phyloP scores from a whole-genome alignment of 192 early-diverging fungal species.

The Rhizoclosmatium sp. region DNA sequence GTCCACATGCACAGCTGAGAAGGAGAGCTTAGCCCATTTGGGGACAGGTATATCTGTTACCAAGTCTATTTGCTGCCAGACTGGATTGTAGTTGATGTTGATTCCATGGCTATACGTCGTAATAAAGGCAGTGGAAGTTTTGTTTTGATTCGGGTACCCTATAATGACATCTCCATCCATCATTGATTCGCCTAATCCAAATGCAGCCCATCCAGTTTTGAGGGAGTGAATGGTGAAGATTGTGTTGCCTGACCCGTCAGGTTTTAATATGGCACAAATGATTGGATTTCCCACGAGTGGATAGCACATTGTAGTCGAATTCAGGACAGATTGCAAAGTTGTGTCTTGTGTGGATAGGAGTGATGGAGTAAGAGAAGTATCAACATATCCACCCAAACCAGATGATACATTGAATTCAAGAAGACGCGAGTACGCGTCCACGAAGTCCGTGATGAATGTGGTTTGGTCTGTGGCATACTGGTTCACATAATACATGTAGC shows the following conservation, averaged over 20 bases:
- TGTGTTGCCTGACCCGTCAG: not conserved
- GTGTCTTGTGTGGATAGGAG: not conserved
- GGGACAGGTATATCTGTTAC: not conserved
- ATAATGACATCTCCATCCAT: conserved; percentile 19
- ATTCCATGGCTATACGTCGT: conserved; percentile 19
- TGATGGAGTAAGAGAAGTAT: not conserved
- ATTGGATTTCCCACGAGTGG: not conserved
- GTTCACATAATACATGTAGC: conserved; percentile 16
- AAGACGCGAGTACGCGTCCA: conserved; percentile 8
- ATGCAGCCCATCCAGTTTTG: conserved; percentile 23
- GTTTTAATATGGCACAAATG: not conserved
- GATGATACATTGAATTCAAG: not conserved
- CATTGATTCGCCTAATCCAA: conserved; percentile 30
- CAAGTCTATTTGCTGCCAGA: conserved; percentile 10
- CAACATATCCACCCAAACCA: too few species aligned
- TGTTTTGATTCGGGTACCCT: not conserved
- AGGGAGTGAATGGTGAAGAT: conserved; percentile 1
- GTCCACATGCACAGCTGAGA: not conserved
- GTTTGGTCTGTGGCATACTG: conserved; percentile 29
- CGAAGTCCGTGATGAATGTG: conserved; percentile 31
- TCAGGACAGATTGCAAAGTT: not conserved
- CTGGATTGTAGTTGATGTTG: not conserved
- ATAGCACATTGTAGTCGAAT: conserved; percentile 2
- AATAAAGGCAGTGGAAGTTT: not conserved
- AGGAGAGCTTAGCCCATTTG: conserved; percentile 24